Base-by-base conservation (phyloP, 305 asterid genomes). In the Plantago coronopus region DNA sequence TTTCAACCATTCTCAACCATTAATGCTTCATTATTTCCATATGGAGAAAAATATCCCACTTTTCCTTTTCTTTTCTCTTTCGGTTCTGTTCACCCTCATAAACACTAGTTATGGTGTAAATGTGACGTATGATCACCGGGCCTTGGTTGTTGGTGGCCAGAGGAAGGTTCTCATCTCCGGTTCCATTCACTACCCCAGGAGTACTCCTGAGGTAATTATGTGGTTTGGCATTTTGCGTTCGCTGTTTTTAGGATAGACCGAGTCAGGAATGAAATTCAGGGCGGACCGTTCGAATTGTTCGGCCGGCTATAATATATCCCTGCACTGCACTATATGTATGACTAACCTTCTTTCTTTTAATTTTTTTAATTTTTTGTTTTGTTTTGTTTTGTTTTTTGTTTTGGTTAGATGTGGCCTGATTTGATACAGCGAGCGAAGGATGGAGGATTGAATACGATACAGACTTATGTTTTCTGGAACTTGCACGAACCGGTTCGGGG, bases 381-480 rank as follows among this genome's bases (percentile, higher is more conserved):
- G 9, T n/a, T n/a, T n/a, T n/a, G 13, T 34, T 7, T 9, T 25
- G 20, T 29, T 18, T 34, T 7, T 9, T 25, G 20, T 29, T 11
- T 31, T 20, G 9, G n/a, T n/a, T 40, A 91, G 98, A 91, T 91
- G 98, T 91, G 98, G 98, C 90, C 95, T 27, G 95, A 81, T 59
- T 80, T 91, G 73, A 86, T 91, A 65, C 86, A 88, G 73, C 86
- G 86, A 72, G 78, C 98, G 0, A 91, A 91, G 67, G 93, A 86
- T 25, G 98, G 98, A 63, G 98, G 98, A 0, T 70, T 91, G 79
- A 95, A 91, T 72, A 77, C 78, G 40, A 84, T 91, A 2, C 95
- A 91, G 63, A 91, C 98, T n/a, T 91, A 91, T 48, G 88, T 85
- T 38, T 91, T 91, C 83, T 91, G 98, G 98, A 79, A 88, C 70